Evolutionary conservation across 2,329 filamentous ascomycete species (phyloP).

Genomic region (Nemania abortiva): DNA sequence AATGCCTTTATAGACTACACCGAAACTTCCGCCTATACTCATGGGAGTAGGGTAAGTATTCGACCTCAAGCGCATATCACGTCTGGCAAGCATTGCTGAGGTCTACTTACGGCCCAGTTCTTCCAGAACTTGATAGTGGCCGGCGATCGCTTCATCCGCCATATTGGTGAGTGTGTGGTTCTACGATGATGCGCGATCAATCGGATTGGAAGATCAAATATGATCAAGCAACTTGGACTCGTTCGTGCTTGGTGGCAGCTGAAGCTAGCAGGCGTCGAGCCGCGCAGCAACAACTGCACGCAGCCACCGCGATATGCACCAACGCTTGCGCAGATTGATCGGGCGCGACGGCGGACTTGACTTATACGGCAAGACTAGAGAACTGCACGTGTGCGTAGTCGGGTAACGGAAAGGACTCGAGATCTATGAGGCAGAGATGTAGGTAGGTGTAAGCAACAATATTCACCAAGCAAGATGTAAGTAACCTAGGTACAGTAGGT

Average conservation of each 20-base stretch:
- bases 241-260: slow-evolving; percentile 35
- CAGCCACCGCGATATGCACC: slow-evolving; percentile 31
- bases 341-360: slow-evolving; percentile 3
- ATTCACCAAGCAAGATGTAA: not conserved
- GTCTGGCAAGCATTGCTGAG: slow-evolving; percentile 26
- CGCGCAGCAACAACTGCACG: slow-evolving; percentile 35
- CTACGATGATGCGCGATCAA: not conserved
- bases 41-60: slow-evolving; percentile 27
- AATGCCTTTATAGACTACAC: slow-evolving; percentile 96
- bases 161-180: slow-evolving; percentile 50
- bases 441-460: no score
- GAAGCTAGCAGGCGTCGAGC: slow-evolving; percentile 18
- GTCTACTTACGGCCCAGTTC: slow-evolving; percentile 86
- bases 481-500: not conserved
- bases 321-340: slow-evolving; percentile 13
- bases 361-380: not conserved
- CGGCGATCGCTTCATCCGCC: slow-evolving; percentile 77
- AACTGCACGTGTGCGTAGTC: not conserved
- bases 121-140: slow-evolving; percentile 93
- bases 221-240: slow-evolving; percentile 33
- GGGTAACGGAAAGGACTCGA: slow-evolving; percentile 1
- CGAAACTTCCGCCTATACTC: slow-evolving; percentile 86
- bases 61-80: not conserved
- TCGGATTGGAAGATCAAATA: not conserved
- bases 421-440: not conserved